These are phyloP conservation scores for Aspergillus novoparasiticus DNA, from an alignment of 2,329 filamentous ascomycete genomes.

Conservation along the genomic window DNA sequence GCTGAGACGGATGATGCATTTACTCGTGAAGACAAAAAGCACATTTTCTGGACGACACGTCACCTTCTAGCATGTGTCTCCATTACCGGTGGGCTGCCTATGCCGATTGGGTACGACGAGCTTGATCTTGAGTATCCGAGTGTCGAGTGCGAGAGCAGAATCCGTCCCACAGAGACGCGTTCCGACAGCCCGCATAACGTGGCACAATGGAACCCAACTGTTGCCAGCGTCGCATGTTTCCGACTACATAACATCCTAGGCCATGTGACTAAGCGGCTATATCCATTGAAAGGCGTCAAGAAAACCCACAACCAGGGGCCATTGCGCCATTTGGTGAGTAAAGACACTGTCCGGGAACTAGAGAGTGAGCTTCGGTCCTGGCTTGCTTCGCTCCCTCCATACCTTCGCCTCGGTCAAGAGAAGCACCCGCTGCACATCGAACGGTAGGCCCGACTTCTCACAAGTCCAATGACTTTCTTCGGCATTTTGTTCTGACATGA, in stretches of 20 bases:
- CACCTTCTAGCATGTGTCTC: constrained; percentile 10
- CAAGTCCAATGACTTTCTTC: not conserved
- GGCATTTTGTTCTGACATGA: not conserved
- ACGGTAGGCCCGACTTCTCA: not conserved
- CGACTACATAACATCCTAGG: constrained; percentile 11
- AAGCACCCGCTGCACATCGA: not conserved
- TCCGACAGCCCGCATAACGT: not conserved
- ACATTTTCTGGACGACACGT: constrained; percentile 14
- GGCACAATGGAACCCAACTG: not conserved
- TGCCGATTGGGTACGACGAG: constrained; percentile 8
- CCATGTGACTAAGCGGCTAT: constrained; percentile 7
- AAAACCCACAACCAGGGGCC: not conserved
- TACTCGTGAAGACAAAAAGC: not conserved
- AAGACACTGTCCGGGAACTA: constrained; percentile 5
- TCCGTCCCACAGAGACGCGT: not conserved
- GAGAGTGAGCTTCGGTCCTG: constrained; percentile 11
- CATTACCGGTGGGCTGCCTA: constrained; percentile 9
- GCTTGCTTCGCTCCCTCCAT: constrained; percentile 3
- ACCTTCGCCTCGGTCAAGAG: constrained; percentile 1
- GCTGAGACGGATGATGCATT: constrained; percentile 2
- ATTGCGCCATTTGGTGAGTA: constrained; percentile 12
- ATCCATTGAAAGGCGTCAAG: constrained; percentile 5
- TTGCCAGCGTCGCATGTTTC: constrained; percentile 4
- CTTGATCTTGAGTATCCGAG: constrained; percentile 9
- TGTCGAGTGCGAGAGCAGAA: not conserved